Evolutionary conservation across 306 rosid species (phyloP), one percentile per base, ranked within the genome.

Genomic region (Crataegus laevigata): DNA sequence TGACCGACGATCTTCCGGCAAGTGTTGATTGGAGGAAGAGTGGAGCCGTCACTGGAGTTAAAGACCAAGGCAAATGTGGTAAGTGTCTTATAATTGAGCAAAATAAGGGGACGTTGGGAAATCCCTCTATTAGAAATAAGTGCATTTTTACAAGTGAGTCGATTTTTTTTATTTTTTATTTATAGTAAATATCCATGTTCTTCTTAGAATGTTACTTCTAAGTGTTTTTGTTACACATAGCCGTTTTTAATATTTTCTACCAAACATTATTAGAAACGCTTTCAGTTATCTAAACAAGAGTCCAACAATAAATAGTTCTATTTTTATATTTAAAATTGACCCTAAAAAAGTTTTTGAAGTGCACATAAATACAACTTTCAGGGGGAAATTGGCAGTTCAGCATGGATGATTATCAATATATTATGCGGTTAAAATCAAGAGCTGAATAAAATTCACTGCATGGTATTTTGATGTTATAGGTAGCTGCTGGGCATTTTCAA

Each of bases 401-500:
- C 54, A 47, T 17, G 54, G 54, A 47, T 47, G 6, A 47, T 17
- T 47, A 17, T 5, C 54, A 47, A 5, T 15, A 47, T 5, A 47
- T 47, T 15, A 47, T 15, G 54, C 54, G 54, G 21, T 60, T 29
- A 28, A 60, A 26, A 60, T 60, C 65, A 26, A 26, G 36, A 60
- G 65, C 5, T 26, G 8, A 75, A 25, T 43, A 47, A 69, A 69
- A 51, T 70, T n/a, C 11, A 36, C 72, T 15, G 12, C 43, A 68
- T 5, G 32, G 32, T 21, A 2, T 62, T 43, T 13, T 34, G 28
- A 12, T 60, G 32, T 68, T 73, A 11, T 36, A 81, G 89, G 89
- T 36, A 80, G 89, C 67, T 88, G 89, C 73, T 85, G 88, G 86
- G 91, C 88, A 9, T 88, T 88, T 72, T 85, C 89, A 34, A 50